Evolutionary conservation across 2,329 filamentous ascomycete genomes (phyloP), one percentile per base, ranked within the genome.

Genomic region (Leptosphaerulina australis): DNA sequence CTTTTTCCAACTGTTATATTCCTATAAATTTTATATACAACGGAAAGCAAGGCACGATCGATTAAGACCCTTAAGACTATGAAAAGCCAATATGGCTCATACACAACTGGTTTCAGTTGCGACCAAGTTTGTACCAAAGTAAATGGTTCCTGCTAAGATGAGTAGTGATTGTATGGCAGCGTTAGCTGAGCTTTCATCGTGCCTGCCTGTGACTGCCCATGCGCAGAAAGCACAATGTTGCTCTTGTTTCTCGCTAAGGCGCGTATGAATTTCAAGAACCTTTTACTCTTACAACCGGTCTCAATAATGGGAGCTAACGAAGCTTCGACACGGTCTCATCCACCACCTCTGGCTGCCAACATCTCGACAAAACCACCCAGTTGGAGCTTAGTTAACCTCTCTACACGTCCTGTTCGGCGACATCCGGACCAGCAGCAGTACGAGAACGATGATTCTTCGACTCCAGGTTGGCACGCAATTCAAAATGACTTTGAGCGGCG

Each of bases 401-500:
- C 37, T 14, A n/a, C 5, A 8, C 8, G 18, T 4, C 10, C 30
- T 14, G 21, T n/a, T 5, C 29, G 28, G 8, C 5, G 9, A 22
- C 35, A 7, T 3, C 3, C 24, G 5, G 25, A 10, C 7, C 9
- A 20, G 2, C 35, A 37, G 4, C 9, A 21, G 1, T 15, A 12
- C 3, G 15, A 17, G 3, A 8, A 36, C 12, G 26, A 25, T 9
- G 1, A 4, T 8, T n/a, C 12, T 3, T 3, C 30, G 2, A 11
- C 24, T 1, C n/a, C 20, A 14, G 20, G 5, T 3, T 51, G 41
- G 35, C 46, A 35, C 15, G 25, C 48, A 9, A n/a, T 41, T 2
- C 41, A 40, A 24, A 15, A 51, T 10, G 48, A 51, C 12, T 51
- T 51, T 31, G 36, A 51, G 25, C 22, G 25, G 9, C 48, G 48